Percentiles rank a stretch among this genome's conserved stretches.
Evolutionary conservation across 2,329 filamentous ascomycete genomes (phyloP).

Genomic region (Amauroascus niger): DNA sequence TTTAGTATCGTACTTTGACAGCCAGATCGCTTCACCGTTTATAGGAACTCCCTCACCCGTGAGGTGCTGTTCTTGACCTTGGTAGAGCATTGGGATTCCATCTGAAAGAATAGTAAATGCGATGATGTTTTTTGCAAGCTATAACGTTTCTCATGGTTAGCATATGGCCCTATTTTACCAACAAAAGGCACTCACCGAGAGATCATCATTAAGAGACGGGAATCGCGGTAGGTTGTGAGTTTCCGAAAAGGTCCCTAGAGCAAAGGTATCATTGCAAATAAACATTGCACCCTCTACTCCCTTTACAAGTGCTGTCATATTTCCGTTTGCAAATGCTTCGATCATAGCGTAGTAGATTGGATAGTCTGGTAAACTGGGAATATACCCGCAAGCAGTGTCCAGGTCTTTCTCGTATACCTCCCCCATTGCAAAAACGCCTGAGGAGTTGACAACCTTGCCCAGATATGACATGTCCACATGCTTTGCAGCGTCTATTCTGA

Average conservation of each 20-base stretch:
- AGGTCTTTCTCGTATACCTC: conserved; percentile 37
- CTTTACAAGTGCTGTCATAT: conserved; percentile 26
- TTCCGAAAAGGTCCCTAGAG: conserved; percentile 47
- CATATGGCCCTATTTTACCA: not conserved
- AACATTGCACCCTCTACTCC: conserved; percentile 26
- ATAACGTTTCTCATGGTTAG: not conserved
- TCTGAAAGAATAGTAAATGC: conserved; percentile 51
- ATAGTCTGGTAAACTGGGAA: conserved; percentile 42
- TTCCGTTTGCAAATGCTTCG: conserved; percentile 17
- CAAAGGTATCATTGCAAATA: conserved; percentile 36
- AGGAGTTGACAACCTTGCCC: conserved; percentile 28
- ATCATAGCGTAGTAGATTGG: conserved; percentile 23
- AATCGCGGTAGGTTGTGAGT: conserved; percentile 53
- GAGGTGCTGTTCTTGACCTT: conserved; percentile 56
- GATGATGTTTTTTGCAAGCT: conserved; percentile 48
- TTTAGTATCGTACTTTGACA: conserved; percentile 41
- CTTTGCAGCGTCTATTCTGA: conserved; percentile 44
- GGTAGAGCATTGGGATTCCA: conserved; percentile 56
- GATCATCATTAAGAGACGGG: conserved; percentile 44
- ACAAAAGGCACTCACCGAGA: conserved; percentile 31
- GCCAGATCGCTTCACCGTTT: conserved; percentile 51
- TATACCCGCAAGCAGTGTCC: conserved; percentile 33
- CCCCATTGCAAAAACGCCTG: conserved; percentile 40
- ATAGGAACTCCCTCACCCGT: conserved; percentile 41
- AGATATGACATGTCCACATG: conserved; percentile 39